Percentiles rank a stretch among this genome's conserved stretches.
Evolutionary conservation across 441 rosid genomes (phyloP).

Genomic region (Metrosideros polymorpha): DNA sequence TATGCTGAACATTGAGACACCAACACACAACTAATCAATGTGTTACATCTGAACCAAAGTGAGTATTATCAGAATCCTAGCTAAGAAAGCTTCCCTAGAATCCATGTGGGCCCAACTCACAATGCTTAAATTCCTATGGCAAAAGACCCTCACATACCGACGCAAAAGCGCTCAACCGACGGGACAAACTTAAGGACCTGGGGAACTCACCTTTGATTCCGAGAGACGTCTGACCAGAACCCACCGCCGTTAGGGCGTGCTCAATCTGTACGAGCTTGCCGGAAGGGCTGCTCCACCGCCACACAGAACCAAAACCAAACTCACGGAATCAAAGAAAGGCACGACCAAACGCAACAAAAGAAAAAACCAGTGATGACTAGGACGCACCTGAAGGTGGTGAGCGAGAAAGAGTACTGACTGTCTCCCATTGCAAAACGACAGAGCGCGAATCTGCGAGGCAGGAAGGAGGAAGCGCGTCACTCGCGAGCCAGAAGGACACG

Average conservation of each 20-base stretch:
- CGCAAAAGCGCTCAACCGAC: neutral
- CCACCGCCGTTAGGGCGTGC: conserved; percentile 95
- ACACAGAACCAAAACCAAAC: neutral
- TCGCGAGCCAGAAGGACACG: neutral
- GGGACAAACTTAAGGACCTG: neutral
- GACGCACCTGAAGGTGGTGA: conserved; percentile 64
- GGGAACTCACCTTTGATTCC: conserved; percentile 72
- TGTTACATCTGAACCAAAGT: neutral
- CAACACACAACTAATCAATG: neutral
- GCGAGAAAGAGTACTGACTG: conserved; percentile 68
- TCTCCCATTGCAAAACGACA: conserved; percentile 37
- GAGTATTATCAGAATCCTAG: neutral
- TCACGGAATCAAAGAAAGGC: neutral
- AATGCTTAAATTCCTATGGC: neutral
- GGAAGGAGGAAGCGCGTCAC: neutral
- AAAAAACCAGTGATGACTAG: neutral
- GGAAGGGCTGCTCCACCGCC: conserved; percentile 56
- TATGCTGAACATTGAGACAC: neutral
- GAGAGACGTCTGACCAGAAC: conserved; percentile 93
- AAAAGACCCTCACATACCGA: neutral
- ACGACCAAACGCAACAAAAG: neutral
- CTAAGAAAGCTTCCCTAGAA: neutral
- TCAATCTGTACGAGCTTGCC: conserved; percentile 99
- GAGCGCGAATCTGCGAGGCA: neutral
- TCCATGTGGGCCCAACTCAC: neutral